Base-by-base conservation (phyloP, 352 stramenopile species). In the Phytopythium aichiense region DNA sequence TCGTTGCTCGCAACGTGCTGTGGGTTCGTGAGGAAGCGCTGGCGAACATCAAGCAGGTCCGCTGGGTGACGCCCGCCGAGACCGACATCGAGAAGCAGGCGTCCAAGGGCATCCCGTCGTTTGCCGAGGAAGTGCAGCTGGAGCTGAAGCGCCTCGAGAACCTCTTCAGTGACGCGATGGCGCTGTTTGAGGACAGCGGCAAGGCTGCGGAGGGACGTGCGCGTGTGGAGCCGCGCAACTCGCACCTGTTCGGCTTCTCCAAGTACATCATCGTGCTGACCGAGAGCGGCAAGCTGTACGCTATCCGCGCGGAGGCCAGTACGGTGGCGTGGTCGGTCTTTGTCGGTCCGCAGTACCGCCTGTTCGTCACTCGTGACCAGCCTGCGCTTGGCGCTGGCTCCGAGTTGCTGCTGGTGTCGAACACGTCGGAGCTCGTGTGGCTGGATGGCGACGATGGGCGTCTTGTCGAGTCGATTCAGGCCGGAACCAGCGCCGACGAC, bases 11-110 rank as follows among this genome's bases (percentile, higher is more conserved):
- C 7, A 87, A 81, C 25, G 69, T 87, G 18, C 63, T 80, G 7
- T 94, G 85, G 85, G 68, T 84, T 37, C 85, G 85, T n/a, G 85
- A 94, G 56, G 85, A 94, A 65, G 67, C 85, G 22, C 68, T 94
- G 15, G 85, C 83, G 16, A 88, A 88, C 65, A 81, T 94, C 31
- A 87, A 87, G 55, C 68, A 80, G 53, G 77, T 90, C 40, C 81
- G 81, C 45, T 94, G 85, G 85, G 83, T 94, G 35, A 92, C 81
- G 0, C 85, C 85, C 0, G 81, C 79, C 1, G 83, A 91, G 56
- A 90, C 76, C 4, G 81, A 90, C 28, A 89, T 91, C 35, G 83
- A 92, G 58, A 90, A 90, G 70, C 73, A 90, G 58, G 65, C 72
- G 4, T 64, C 92, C 22, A 89, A 79, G 56, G 76, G 70, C 28